Evolutionary conservation across 2,329 filamentous ascomycete genomes (phyloP).

Genomic region (Colletotrichum truncatum): DNA sequence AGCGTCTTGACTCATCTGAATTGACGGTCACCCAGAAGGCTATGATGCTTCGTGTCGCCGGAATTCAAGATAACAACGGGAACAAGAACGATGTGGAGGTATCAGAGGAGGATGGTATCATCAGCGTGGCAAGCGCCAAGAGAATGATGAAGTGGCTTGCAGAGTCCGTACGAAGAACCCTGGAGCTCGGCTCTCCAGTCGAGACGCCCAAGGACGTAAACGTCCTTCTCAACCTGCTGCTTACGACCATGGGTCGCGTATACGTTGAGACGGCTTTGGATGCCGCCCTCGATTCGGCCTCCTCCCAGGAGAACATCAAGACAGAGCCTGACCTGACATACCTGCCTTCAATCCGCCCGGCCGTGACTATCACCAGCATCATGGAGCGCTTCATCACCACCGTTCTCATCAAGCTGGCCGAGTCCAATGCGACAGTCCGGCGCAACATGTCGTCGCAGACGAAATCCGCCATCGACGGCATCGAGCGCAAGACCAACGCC

Average conservation of each 20-base stretch:
- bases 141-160: conserved; percentile 98
- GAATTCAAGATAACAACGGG: conserved; percentile 78
- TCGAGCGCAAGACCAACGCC: conserved; percentile 83
- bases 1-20: conserved; percentile 87
- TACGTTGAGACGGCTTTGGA: conserved; percentile 75
- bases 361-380: conserved; percentile 89
- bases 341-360: conserved; percentile 79
- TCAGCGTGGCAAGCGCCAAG: conserved; percentile 90
- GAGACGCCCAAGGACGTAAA: conserved; percentile 96
- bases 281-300: conserved; percentile 77
- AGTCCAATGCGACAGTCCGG: conserved; percentile 88
- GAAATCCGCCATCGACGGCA: conserved; percentile 75
- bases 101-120: conserved; percentile 84
- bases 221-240: conserved; percentile 81
- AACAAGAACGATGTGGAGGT: conserved; percentile 90
- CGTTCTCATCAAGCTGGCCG: conserved; percentile 88
- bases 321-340: conserved; percentile 89
- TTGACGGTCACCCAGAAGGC: conserved; percentile 87
- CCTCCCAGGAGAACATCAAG: conserved; percentile 80
- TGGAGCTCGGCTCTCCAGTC: conserved; percentile 86
- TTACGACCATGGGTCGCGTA: conserved; percentile 88
- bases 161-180: conserved; percentile 88
- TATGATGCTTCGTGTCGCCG: conserved; percentile 90
- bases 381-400: conserved; percentile 93
- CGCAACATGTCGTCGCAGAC: conserved; percentile 89